Evolutionary conservation across 1,139 yeast genomes (phyloP).

Genomic region (Pichia sp.): DNA sequence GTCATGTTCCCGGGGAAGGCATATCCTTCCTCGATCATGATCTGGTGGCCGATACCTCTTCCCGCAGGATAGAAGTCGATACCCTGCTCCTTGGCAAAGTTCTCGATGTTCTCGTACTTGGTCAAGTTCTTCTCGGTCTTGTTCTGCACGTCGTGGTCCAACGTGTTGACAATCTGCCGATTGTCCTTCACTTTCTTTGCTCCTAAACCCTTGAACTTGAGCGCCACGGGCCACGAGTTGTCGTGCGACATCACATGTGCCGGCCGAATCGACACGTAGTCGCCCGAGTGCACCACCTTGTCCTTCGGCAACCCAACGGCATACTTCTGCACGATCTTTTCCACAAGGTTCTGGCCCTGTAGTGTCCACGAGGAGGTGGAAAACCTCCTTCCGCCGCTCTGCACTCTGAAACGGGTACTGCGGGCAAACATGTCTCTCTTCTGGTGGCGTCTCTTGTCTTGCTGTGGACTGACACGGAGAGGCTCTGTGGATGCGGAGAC

Average conservation of each 20-base stretch:
- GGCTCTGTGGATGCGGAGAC: too few species aligned
- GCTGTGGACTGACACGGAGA: too few species aligned
- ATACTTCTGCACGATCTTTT: constrained; percentile 88
- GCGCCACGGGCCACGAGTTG: constrained; percentile 98
- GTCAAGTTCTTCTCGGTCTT: constrained; percentile 80
- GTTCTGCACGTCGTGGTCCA: constrained; percentile 98
- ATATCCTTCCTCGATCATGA: constrained; percentile 98
- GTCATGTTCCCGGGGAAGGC: constrained; percentile 92
- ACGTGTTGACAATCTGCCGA: constrained; percentile 88
- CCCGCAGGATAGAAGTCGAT: constrained; percentile 98
- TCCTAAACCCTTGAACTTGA: constrained; percentile 92
- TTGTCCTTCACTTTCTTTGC: constrained; percentile 79
- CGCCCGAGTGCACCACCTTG: constrained; percentile 80
- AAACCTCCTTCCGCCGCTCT: constrained; percentile 12
- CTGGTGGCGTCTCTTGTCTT: neutral
- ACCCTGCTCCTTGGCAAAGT: constrained; percentile 87
- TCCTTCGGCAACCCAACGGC: constrained; percentile 76
- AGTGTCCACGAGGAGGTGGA: constrained; percentile 21
- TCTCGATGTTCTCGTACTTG: constrained; percentile 83
- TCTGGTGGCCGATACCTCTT: constrained; percentile 97
- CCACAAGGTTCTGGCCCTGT: constrained; percentile 79
- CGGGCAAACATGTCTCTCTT: constrained; percentile 12
- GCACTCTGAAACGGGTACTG: constrained; percentile 11
- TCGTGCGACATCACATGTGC: constrained; percentile 99
- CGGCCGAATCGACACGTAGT: constrained; percentile 90